A percentile compares a stretch with the other conserved stretches of the same genome.
These are phyloP conservation scores for Fistulinella prunicolor DNA, from an alignment of 768 basidiomycete species.

Conservation along the genomic window DNA sequence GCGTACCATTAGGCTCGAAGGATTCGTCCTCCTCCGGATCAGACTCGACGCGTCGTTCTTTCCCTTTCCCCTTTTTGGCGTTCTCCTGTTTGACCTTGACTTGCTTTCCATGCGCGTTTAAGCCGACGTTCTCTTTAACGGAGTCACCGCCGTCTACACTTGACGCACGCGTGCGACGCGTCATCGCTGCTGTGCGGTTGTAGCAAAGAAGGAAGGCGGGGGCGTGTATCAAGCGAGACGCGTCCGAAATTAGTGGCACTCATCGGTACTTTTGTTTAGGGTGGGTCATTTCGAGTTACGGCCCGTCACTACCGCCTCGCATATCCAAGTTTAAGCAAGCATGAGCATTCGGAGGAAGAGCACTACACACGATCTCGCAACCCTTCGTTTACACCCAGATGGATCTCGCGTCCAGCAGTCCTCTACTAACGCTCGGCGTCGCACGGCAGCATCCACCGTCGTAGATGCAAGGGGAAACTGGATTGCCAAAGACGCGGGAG, in stretches of 20 bases:
- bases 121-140: slow-evolving; percentile 29
- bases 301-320: too few species aligned
- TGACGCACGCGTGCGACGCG: slow-evolving; percentile 27
- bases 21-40: slow-evolving; percentile 31
- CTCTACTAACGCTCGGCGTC: slow-evolving; percentile 33
- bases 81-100: slow-evolving; percentile 32
- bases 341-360: slow-evolving; percentile 38
- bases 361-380: slow-evolving; percentile 63
- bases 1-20: slow-evolving; percentile 14
- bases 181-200: slow-evolving; percentile 16
- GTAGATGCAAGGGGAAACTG: slow-evolving; percentile 56
- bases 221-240: slow-evolving; percentile 9
- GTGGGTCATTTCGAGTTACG: slow-evolving; percentile 19
- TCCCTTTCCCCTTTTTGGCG: slow-evolving; percentile 34
- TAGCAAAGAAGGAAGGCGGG: neutral
- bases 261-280: too few species aligned
- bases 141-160: slow-evolving; percentile 21
- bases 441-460: slow-evolving; percentile 36
- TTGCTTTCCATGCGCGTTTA: slow-evolving; percentile 4
- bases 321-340: neutral
- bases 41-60: slow-evolving; percentile 32
- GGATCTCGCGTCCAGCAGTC: slow-evolving; percentile 56
- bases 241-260: slow-evolving; percentile 3
- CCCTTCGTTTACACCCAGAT: slow-evolving; percentile 63
- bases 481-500: slow-evolving; percentile 66